These are phyloP conservation scores for Sanghuangporus weigelae DNA, from an alignment of 1,284 basidiomycete genomes.

Conservation along the genomic window DNA sequence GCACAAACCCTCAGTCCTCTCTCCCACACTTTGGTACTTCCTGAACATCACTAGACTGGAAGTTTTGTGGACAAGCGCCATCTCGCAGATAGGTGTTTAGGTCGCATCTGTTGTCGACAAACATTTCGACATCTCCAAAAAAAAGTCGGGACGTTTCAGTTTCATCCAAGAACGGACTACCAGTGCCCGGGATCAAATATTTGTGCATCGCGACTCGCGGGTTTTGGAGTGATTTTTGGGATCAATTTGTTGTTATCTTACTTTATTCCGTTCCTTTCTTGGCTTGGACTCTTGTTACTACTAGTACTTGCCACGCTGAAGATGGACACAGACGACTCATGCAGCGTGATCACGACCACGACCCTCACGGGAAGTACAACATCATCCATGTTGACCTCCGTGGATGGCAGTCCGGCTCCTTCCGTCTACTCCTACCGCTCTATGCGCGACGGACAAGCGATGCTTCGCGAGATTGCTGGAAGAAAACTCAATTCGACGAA, in stretches of 20 bases:
- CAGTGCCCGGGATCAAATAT: background rate
- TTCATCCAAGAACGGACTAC: too few relatives aligned
- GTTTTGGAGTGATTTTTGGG: background rate
- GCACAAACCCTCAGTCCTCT: background rate
- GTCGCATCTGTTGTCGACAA: too few relatives aligned
- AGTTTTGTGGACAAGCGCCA: too few relatives aligned
- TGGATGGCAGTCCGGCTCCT: slow-evolving; percentile 17
- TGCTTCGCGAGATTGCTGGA: slow-evolving; percentile 17
- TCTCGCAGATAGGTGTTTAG: too few relatives aligned
- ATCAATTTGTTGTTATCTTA: background rate
- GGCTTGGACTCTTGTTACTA: background rate
- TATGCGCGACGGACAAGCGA: slow-evolving; percentile 14
- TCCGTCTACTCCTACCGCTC: slow-evolving; percentile 19
- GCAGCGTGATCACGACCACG: slow-evolving; percentile 5
- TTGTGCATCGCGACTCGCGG: background rate
- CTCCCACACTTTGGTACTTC: background rate
- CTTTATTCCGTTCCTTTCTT: background rate
- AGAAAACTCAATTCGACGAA: slow-evolving; percentile 18
- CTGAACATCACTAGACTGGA: too few relatives aligned
- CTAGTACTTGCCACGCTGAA: background rate
- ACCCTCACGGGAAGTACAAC: slow-evolving; percentile 1
- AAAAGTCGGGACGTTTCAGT: too few relatives aligned
- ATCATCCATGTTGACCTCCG: slow-evolving; percentile 12
- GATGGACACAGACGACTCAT: slow-evolving; percentile 11
- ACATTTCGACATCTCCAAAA: too few relatives aligned